phyloP scores from a whole-genome alignment of 768 basidiomycete species.

The Pleurotus pulmonarius region DNA sequence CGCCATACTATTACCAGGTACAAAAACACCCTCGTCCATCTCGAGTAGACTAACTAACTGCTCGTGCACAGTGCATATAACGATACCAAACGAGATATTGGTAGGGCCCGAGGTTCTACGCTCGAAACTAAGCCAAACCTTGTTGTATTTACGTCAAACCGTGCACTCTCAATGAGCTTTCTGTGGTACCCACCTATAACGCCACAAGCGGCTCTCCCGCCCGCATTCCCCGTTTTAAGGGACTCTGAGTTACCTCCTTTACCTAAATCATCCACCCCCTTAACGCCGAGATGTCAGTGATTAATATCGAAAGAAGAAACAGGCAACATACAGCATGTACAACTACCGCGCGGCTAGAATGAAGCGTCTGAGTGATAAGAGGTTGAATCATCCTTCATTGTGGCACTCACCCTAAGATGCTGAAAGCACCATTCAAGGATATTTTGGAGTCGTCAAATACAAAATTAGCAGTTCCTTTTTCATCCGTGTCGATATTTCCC shows the following conservation, averaged over 20 bases:
- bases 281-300: constrained; percentile 3
- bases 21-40: background rate
- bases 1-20: constrained; percentile 55
- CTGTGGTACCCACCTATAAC: constrained; percentile 53
- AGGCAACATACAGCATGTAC: constrained; percentile 55
- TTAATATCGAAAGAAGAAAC: constrained; percentile 7
- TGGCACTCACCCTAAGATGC: constrained; percentile 61
- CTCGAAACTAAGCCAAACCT: constrained; percentile 7
- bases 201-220: constrained; percentile 75
- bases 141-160: background rate
- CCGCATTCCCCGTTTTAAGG: constrained; percentile 76
- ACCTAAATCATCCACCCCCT: constrained; percentile 83
- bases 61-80: constrained; percentile 18
- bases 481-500: constrained; percentile 69
- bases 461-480: constrained; percentile 52
- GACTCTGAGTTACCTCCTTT: constrained; percentile 63
- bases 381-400: too few relatives aligned
- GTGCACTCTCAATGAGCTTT: too few relatives aligned
- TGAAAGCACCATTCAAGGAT: constrained; percentile 62
- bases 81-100: background rate
- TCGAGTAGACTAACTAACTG: background rate
- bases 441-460: constrained; percentile 56
- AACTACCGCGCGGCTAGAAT: constrained; percentile 61
- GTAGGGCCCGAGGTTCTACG: background rate
- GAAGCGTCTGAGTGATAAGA: too few relatives aligned